A percentile compares a stretch with the other conserved stretches of the same genome.
Conservation (phyloP, 2,329 filamentous ascomycete species). For the Huntiella savannae region DNA sequence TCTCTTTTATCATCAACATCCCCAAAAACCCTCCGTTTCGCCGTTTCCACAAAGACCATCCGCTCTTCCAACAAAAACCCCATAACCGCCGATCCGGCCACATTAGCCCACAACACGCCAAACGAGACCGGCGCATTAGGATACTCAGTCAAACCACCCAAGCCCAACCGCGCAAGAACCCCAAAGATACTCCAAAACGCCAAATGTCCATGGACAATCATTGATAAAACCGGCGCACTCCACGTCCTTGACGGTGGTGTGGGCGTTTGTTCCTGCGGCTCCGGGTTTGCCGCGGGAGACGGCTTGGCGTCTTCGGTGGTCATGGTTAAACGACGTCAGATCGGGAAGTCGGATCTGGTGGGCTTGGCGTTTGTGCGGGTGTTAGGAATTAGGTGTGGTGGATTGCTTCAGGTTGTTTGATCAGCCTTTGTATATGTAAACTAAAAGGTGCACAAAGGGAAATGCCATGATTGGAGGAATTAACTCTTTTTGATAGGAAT, state of each 20-base stretch:
- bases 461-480: too few relatives aligned
- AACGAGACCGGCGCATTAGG: slow-evolving; percentile 57
- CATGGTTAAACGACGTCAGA: too few relatives aligned
- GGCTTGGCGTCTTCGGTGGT: too few relatives aligned
- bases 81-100: slow-evolving; percentile 63
- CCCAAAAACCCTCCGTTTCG: not conserved
- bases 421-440: too few relatives aligned
- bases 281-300: not conserved
- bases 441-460: too few relatives aligned
- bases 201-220: slow-evolving; percentile 61
- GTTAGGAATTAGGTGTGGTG: too few relatives aligned
- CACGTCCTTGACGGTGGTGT: not conserved
- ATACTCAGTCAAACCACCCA: slow-evolving; percentile 64
- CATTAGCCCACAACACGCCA: slow-evolving; percentile 70
- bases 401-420: too few relatives aligned
- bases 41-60: slow-evolving; percentile 40
- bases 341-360: too few relatives aligned
- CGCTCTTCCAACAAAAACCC: slow-evolving; percentile 70
- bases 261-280: not conserved
- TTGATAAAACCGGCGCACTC: not conserved
- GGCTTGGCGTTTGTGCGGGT: too few relatives aligned
- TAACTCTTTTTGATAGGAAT: too few relatives aligned
- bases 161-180: slow-evolving; percentile 62
- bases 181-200: slow-evolving; percentile 72
- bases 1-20: not conserved